phyloP scores from a whole-genome alignment of 1,284 basidiomycete genomes.

The Puccinia novopanici region DNA sequence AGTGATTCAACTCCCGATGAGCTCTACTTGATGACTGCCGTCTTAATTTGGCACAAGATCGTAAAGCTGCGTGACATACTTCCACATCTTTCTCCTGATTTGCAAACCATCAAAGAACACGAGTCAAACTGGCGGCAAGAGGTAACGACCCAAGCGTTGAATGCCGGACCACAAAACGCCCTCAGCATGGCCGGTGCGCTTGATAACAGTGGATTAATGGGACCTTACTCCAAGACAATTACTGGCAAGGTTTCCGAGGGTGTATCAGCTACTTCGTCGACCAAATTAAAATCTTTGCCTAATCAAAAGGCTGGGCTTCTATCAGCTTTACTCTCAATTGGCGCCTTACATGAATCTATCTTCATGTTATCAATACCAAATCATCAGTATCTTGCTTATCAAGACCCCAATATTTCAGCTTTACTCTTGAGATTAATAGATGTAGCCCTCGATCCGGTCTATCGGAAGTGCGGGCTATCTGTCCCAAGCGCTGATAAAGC shows the following conservation, averaged over 20 bases:
- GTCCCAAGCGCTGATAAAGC: conserved; percentile 1
- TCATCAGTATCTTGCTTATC: conserved; percentile 65
- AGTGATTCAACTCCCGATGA: conserved; percentile 69
- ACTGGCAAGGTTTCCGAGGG: conserved; percentile 51
- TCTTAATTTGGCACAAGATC: conserved; percentile 84
- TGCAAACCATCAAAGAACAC: conserved; percentile 54
- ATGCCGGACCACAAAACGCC: conserved; percentile 32
- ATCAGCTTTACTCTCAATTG: conserved; percentile 79
- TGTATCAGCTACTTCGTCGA: neutral
- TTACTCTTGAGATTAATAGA: conserved; percentile 74
- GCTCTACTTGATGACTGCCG: conserved; percentile 78
- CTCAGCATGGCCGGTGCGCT: conserved; percentile 51
- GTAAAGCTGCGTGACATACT: conserved; percentile 81
- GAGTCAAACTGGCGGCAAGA: conserved; percentile 46
- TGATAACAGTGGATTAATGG: neutral
- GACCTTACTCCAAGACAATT: conserved; percentile 22
- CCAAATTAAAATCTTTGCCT: conserved; percentile 62
- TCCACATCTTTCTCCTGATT: conserved; percentile 68
- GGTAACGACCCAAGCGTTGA: conserved; percentile 33
- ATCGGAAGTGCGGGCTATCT: conserved; percentile 16
- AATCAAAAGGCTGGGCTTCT: conserved; percentile 83
- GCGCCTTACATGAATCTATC: conserved; percentile 75
- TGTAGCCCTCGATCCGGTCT: conserved; percentile 61
- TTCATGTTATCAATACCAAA: conserved; percentile 83
- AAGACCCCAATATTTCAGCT: conserved; percentile 74